These are phyloP conservation scores for Linnemannia elongata DNA, from an alignment of 192 early-diverging fungal genomes.

Conservation along the genomic window DNA sequence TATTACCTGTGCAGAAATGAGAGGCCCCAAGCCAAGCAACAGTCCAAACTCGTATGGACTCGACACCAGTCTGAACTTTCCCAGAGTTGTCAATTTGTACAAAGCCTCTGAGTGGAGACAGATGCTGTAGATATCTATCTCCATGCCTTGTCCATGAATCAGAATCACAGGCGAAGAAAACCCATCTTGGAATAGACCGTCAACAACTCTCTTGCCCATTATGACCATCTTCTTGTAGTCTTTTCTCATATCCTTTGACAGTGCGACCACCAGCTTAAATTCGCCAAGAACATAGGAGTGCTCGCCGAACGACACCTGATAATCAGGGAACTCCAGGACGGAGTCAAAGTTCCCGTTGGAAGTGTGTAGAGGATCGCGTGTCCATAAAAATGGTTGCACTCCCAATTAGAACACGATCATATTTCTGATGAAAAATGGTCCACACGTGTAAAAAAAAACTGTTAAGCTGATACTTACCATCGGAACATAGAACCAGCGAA, in stretches of 20 bases:
- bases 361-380: not conserved
- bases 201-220: slow-evolving; percentile 24
- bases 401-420: not conserved
- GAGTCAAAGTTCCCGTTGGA: not conserved
- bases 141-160: slow-evolving; percentile 20
- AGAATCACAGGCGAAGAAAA: slow-evolving; percentile 20
- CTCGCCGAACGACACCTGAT: slow-evolving; percentile 18
- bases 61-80: slow-evolving; percentile 21
- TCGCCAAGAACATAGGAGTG: slow-evolving; percentile 18
- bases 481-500: slow-evolving; percentile 22
- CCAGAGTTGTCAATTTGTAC: slow-evolving; percentile 13
- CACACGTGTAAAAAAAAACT: no score
- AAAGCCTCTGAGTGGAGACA: slow-evolving; percentile 19
- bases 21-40: slow-evolving; percentile 25
- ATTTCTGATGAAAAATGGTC: no score
- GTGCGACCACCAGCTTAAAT: slow-evolving; percentile 14
- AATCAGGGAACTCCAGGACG: slow-evolving; percentile 20
- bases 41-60: slow-evolving; percentile 18
- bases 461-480: slow-evolving; percentile 18
- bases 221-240: slow-evolving; percentile 21
- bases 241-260: slow-evolving; percentile 10
- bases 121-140: slow-evolving; percentile 15
- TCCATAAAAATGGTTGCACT: not conserved
- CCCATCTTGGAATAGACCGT: slow-evolving; percentile 13
- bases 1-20: slow-evolving; percentile 20